Evolutionary conservation across 2,329 filamentous ascomycete species (phyloP).

Genomic region (Penicillium sp.): DNA sequence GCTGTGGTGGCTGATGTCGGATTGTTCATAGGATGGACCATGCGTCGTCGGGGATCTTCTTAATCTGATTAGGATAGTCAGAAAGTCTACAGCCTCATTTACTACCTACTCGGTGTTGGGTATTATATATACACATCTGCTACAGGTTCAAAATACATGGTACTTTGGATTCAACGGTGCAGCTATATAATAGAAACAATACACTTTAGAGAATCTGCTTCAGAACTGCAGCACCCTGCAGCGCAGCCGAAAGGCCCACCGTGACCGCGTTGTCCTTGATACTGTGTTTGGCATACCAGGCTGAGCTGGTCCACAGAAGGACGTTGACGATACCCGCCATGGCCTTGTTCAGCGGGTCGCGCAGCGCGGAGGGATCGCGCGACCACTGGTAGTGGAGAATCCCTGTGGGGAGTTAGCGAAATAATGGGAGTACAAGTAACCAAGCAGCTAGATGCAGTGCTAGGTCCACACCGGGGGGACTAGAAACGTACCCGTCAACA

Average conservation of each 20-base stretch:
- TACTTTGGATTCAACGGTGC: neutral
- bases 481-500: conserved; percentile 19
- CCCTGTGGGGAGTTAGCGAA: conserved; percentile 5
- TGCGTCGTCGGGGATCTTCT: conserved; percentile 8
- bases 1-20: conserved; percentile 39
- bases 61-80: neutral
- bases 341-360: conserved; percentile 28
- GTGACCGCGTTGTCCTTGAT: conserved; percentile 22
- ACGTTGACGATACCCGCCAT: conserved; percentile 27
- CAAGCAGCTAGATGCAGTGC: neutral
- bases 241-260: conserved; percentile 21
- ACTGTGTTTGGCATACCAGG: conserved; percentile 29
- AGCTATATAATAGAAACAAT: neutral
- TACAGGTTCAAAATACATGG: neutral
- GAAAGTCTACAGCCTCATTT: neutral
- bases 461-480: neutral
- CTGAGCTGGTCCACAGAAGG: conserved; percentile 27
- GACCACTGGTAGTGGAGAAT: conserved; percentile 30
- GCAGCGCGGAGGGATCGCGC: conserved; percentile 16
- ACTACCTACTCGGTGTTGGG: neutral
- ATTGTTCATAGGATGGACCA: conserved; percentile 36
- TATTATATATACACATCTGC: neutral
- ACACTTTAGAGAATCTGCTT: conserved; percentile 7
- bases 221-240: conserved; percentile 24
- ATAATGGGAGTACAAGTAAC: neutral